Evolutionary conservation across 2,329 filamentous ascomycete genomes (phyloP), one percentile per base, ranked within the genome.

Genomic region (Coniosporium tulheliwenetii): DNA sequence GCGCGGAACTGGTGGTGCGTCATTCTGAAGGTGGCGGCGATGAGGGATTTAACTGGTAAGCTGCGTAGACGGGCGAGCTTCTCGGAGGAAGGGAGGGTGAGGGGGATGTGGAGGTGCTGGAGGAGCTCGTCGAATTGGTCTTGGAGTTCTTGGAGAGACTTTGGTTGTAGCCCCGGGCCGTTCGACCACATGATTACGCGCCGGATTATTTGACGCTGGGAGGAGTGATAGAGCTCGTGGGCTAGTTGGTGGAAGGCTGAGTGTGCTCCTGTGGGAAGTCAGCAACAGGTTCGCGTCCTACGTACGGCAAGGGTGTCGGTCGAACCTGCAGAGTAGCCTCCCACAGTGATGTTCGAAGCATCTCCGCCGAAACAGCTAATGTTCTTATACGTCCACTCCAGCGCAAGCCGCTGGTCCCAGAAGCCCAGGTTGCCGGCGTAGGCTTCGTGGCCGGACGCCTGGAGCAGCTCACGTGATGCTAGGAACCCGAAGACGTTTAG

Each of bases 401-500:
- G 54, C 2, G 71, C 71, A 16, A 66, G 48, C 9, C 71, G 59
- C 46, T 74, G 71, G 43, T 75, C 71, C 70, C 70, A 74, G 53
- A 75, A 73, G 2, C 71, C 71, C 26, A 66, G 56, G 42, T 75
- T 75, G 1, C 65, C 64, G 2, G 58, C 52, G 0, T 59, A 56
- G 30, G 66, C 61, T 1, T 58, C 50, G 2, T 48, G 45, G 3
- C 54, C 50, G 3, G 65, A 61, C 38, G 70, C 66, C 2, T 56
- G 50, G 31, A 59, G 52, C 2, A 75, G 48, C 45, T 74, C 69
- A 2, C 55, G 45, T 2, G 66, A 65, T 15, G 69, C 65, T 1
- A 76, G 57, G 49, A 75, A 77, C 1, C 73, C 73, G 39, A 75
- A 66, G 1, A 71, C 51, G 41, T 73, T 73, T 1, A 76, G 53